A percentile compares a stretch with the other conserved stretches of the same genome.
Conservation (phyloP, 441 rosid species). For the Eugenia klotzschiana region DNA sequence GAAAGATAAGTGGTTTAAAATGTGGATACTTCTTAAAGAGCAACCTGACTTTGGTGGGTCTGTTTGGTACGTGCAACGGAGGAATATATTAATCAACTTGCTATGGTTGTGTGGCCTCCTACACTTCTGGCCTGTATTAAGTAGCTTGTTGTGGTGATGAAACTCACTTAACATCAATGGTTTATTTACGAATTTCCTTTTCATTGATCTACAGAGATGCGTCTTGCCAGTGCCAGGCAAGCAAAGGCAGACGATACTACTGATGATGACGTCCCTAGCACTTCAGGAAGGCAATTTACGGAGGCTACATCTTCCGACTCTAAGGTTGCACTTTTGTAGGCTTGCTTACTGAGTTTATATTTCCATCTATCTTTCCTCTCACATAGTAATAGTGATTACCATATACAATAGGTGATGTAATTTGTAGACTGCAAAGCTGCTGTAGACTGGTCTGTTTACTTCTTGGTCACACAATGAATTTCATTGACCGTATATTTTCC, state of each 20-base stretch:
- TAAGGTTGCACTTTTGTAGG: conserved; percentile 37
- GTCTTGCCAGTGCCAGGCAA: conserved; percentile 65
- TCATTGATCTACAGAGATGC: conserved; percentile 38
- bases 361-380: background rate
- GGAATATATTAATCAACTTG: background rate
- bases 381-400: background rate
- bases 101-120: background rate
- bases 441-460: background rate
- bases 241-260: conserved; percentile 42
- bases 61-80: background rate
- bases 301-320: conserved; percentile 27
- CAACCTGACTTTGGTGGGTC: background rate
- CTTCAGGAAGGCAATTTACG: conserved; percentile 68
- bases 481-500: background rate
- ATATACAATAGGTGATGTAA: background rate
- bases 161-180: background rate
- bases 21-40: background rate
- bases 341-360: background rate
- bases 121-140: background rate
- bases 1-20: background rate
- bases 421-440: background rate
- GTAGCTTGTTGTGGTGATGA: background rate
- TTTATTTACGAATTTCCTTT: background rate
- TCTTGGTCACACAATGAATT: background rate
- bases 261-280: conserved; percentile 64